phyloP scores from a whole-genome alignment of 768 basidiomycete genomes.

The Neoboletus brunneissimus region DNA sequence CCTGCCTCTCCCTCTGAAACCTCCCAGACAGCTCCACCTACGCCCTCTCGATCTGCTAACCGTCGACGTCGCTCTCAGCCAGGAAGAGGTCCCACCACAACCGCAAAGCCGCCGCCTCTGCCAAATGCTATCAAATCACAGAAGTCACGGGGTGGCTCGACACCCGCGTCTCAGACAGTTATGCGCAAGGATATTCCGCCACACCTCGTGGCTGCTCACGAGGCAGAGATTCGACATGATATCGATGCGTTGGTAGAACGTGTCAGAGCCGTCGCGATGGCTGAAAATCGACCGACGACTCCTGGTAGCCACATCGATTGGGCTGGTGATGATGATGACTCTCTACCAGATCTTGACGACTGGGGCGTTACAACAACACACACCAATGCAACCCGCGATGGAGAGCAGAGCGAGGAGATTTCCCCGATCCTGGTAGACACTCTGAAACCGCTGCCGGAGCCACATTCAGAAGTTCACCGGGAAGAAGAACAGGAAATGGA shows the following conservation, averaged over 20 bases:
- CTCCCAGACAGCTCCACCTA: conserved; percentile 26
- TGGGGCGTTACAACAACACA: conserved; percentile 66
- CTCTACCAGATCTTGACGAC: conserved; percentile 79
- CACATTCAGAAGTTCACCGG: conserved; percentile 27
- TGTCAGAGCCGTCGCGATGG: conserved; percentile 72
- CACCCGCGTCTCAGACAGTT: conserved; percentile 28
- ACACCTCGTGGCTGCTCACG: conserved; percentile 42
- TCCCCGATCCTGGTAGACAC: conserved; percentile 69
- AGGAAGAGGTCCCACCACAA: conserved; percentile 23
- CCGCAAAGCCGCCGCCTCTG: conserved; percentile 14
- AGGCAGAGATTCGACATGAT: conserved; percentile 53
- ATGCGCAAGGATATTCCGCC: conserved; percentile 57
- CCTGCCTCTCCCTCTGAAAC: conserved; percentile 23
- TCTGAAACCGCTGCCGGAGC: conserved; percentile 57
- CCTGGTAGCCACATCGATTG: conserved; percentile 84
- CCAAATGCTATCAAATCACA: conserved; percentile 33
- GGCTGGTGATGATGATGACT: conserved; percentile 83
- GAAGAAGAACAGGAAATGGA: conserved; percentile 25
- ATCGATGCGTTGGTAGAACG: conserved; percentile 79
- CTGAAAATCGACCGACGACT: conserved; percentile 59
- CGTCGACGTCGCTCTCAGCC: conserved; percentile 51
- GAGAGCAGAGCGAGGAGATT: conserved; percentile 43
- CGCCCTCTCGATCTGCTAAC: conserved; percentile 41
- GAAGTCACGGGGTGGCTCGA: conserved; percentile 28
- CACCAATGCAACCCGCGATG: conserved; percentile 23